phyloP scores from a whole-genome alignment of 2,329 filamentous ascomycete species.

The Periconia sp. region DNA sequence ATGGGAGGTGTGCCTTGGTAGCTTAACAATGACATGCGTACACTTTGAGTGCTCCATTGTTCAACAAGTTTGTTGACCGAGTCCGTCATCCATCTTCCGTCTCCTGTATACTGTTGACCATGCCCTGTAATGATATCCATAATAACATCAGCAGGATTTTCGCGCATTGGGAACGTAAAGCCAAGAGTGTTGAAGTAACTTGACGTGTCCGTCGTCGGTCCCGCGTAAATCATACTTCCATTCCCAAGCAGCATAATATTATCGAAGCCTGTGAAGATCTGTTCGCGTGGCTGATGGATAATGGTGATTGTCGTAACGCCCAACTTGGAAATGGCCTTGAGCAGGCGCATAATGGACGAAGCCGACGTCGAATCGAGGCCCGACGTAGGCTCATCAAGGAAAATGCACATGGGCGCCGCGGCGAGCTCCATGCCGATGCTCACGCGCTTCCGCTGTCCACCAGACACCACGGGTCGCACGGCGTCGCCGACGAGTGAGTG shows the following conservation, averaged over 20 bases:
- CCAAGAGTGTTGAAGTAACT: slow-evolving; percentile 57
- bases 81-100: slow-evolving; percentile 53
- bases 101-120: slow-evolving; percentile 53
- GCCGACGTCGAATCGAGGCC: slow-evolving; percentile 72
- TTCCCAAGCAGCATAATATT: slow-evolving; percentile 58
- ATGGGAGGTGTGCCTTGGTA: slow-evolving; percentile 5
- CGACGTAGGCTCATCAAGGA: slow-evolving; percentile 67
- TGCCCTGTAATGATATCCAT: slow-evolving; percentile 65
- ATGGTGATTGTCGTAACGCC: slow-evolving; percentile 62
- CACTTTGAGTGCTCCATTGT: slow-evolving; percentile 44
- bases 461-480: slow-evolving; percentile 56
- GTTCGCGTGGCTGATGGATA: slow-evolving; percentile 61
- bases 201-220: slow-evolving; percentile 48
- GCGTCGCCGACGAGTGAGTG: slow-evolving; percentile 56
- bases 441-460: slow-evolving; percentile 64
- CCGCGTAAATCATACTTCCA: slow-evolving; percentile 59
- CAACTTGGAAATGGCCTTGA: slow-evolving; percentile 56
- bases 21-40: neutral
- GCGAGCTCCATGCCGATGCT: slow-evolving; percentile 56
- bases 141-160: slow-evolving; percentile 60
- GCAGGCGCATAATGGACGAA: slow-evolving; percentile 57
- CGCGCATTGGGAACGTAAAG: slow-evolving; percentile 51
- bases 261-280: slow-evolving; percentile 62
- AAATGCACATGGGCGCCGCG: slow-evolving; percentile 18
- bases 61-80: slow-evolving; percentile 46